Base-by-base conservation (phyloP, 345 rosid genomes). In the Kandelia obovata region DNA sequence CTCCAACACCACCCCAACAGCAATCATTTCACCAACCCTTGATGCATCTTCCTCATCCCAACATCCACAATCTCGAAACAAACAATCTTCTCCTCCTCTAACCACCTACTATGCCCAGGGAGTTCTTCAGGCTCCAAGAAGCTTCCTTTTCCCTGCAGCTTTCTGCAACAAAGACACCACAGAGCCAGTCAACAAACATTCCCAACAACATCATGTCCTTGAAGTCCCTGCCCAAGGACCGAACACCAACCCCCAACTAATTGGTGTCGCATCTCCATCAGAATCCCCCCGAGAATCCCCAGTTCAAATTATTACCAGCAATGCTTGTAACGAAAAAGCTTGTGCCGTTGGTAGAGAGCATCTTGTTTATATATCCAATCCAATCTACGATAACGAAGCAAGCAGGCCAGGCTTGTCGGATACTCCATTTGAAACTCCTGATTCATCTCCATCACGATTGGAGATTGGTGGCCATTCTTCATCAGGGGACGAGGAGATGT, bases 401-500 rank as follows among this genome's bases (percentile, higher is more conserved):
- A 71, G 78, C 73, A 60, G 68, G 77, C 17, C 26, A 27, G 68
- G 77, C 53, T 34, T 55, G 68, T 78, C 64, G 53, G 79, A 72
- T 58, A 84, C 96, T 13, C 96, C 96, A 0, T 94, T 89, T 49
- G 91, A 91, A 79, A 91, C 96, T 0, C 97, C 97, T 2, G 86
- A 84, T 30, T 76, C 97, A 3, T 95, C 96, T 6, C 99, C 96
- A 9, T 91, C 96, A 1, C 78, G 84, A 5, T 73, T 91, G 31
- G 92, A 87, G 47, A 70, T 72, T n/a, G 58, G 58, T 13, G 73
- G 70, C 6, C 75, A 77, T 58, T 83, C 87, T 25, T 83, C 87
- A 17, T 78, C 80, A 5, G 90, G 79, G n/a, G 84, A 79, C 1
- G 69, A 75, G 37, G 84, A 75, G 53, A 62, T 19, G 32, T 46